Conservation (phyloP, 495 filamentous ascomycete species). For the Aspergillus ellipticus region DNA sequence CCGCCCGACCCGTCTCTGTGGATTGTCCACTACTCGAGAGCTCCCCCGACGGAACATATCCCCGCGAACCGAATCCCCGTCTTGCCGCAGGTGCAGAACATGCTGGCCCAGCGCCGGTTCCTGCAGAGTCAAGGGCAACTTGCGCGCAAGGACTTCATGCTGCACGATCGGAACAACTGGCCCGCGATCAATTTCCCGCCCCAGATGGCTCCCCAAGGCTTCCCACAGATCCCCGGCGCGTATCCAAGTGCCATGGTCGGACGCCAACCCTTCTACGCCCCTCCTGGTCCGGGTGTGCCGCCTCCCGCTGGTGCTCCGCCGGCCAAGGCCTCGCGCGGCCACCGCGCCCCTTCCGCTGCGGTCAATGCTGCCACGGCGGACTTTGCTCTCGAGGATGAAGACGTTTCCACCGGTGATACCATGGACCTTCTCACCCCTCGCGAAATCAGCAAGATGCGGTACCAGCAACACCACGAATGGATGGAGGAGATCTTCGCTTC, state of each 20-base stretch:
- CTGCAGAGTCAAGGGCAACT: slow-evolving; percentile 78
- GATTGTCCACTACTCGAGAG: slow-evolving; percentile 87
- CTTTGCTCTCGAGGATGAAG: slow-evolving; percentile 76
- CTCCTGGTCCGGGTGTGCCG: slow-evolving; percentile 28
- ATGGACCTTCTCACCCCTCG: slow-evolving; percentile 84
- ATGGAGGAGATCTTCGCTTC: slow-evolving; percentile 96
- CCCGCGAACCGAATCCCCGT: slow-evolving; percentile 61
- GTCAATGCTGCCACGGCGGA: slow-evolving; percentile 43
- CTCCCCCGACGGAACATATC: slow-evolving; percentile 67
- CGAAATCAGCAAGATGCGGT: slow-evolving; percentile 79
- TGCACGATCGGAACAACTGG: slow-evolving; percentile 85
- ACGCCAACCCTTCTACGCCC: slow-evolving; percentile 39
- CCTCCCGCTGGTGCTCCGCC: slow-evolving; percentile 25
- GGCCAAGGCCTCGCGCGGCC: slow-evolving; percentile 34
- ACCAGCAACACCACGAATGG: slow-evolving; percentile 95
- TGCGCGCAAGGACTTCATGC: slow-evolving; percentile 87
- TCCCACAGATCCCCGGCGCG: slow-evolving; percentile 26
- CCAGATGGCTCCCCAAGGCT: slow-evolving; percentile 39
- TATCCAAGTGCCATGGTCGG: slow-evolving; percentile 30
- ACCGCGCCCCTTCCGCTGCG: slow-evolving; percentile 35
- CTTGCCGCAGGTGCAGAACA: slow-evolving; percentile 53
- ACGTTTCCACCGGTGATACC: slow-evolving; percentile 76
- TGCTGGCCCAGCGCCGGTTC: slow-evolving; percentile 61
- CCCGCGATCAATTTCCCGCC: slow-evolving; percentile 72
- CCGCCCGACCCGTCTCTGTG: slow-evolving; percentile 77